A percentile compares a stretch with the other conserved stretches of the same genome.
These are phyloP conservation scores for Gillenia trifoliata DNA, from an alignment of 306 rosid species.

Conservation along the genomic window DNA sequence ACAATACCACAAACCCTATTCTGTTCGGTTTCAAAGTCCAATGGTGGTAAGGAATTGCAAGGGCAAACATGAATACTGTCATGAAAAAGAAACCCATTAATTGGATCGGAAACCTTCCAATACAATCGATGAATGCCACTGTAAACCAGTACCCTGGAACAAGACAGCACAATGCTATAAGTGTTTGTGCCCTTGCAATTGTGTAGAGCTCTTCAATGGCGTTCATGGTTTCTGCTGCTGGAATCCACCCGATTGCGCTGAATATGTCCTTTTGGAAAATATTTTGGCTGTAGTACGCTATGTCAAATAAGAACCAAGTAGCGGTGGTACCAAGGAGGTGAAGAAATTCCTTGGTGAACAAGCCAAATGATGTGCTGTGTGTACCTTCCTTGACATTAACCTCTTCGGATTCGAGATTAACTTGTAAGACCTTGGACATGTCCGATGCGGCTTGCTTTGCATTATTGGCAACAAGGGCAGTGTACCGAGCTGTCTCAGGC, in stretches of 20 bases:
- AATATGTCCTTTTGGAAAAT: constrained; percentile 13
- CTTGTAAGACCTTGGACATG: constrained; percentile 3
- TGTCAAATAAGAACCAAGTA: constrained; percentile 13
- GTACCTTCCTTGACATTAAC: neutral
- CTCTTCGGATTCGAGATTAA: neutral
- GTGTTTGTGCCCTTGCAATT: constrained; percentile 3
- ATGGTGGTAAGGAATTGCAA: constrained; percentile 7
- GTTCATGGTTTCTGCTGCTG: neutral
- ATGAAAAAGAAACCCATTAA: constrained; percentile 8
- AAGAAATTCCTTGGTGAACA: constrained; percentile 5
- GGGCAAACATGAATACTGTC: constrained; percentile 5
- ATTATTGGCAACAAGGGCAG: constrained; percentile 1
- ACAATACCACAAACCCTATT: neutral
- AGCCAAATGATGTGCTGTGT: neutral
- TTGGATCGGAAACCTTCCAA: constrained; percentile 6
- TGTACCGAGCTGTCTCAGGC: constrained; percentile 9
- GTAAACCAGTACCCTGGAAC: neutral
- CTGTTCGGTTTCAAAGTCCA: constrained; percentile 2
- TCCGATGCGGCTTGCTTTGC: neutral
- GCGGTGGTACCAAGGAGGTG: constrained; percentile 12
- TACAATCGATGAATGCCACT: neutral
- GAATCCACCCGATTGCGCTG: constrained; percentile 1
- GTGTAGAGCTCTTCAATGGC: neutral
- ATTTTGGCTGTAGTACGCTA: constrained; percentile 8
- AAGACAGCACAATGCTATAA: neutral